phyloP scores from a whole-genome alignment of 1,284 basidiomycete species.

The Pseudozyma tsukubaensis region DNA sequence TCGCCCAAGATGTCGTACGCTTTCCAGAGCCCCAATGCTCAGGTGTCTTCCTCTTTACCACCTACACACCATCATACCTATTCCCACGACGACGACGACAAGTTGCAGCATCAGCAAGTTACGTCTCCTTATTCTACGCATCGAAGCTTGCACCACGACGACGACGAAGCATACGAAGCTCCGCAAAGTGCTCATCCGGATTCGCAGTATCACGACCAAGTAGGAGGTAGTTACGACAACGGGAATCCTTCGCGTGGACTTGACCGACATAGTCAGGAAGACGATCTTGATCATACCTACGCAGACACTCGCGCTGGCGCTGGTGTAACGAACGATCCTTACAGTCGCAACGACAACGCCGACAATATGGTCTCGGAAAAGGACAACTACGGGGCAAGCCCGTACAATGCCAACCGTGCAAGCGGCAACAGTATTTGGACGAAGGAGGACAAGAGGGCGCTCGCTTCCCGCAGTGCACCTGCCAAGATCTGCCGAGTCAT shows the following conservation, averaged over 20 bases:
- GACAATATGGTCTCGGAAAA: constrained; percentile 32
- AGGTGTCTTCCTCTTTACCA: constrained; percentile 28
- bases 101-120: constrained; percentile 9
- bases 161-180: constrained; percentile 14
- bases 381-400: constrained; percentile 15
- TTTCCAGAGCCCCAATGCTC: constrained; percentile 37
- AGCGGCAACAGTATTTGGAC: constrained; percentile 63
- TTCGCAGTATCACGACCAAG: constrained; percentile 15
- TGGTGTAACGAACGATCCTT: constrained; percentile 5
- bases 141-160: not conserved
- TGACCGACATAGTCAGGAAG: not conserved
- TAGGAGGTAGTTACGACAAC: constrained; percentile 26
- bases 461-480: constrained; percentile 49
- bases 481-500: constrained; percentile 58
- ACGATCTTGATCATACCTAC: constrained; percentile 12
- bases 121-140: constrained; percentile 16
- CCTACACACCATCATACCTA: constrained; percentile 10
- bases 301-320: constrained; percentile 25
- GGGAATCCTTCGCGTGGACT: constrained; percentile 20
- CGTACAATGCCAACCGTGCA: constrained; percentile 36
- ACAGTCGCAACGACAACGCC: constrained; percentile 2
- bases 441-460: constrained; percentile 57
- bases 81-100: constrained; percentile 30
- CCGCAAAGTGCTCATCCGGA: constrained; percentile 3
- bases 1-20: constrained; percentile 41